Evolutionary conservation across 108 stramenopile species (phyloP).

Genomic region (Nitzschia palea): DNA sequence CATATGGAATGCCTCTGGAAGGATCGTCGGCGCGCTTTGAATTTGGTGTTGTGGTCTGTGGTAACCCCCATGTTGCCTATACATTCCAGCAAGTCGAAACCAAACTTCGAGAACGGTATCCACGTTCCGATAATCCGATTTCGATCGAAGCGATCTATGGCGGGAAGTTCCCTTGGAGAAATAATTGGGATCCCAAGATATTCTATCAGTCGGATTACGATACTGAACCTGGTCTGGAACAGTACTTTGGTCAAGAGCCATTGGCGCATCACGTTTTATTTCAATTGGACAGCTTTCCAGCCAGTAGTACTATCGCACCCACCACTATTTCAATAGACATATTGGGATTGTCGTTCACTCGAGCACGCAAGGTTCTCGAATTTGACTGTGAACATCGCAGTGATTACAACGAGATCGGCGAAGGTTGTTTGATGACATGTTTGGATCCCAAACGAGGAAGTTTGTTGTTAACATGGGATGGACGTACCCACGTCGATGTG

Average conservation of each 20-base stretch:
- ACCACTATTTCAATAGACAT: not conserved
- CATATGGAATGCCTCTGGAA: constrained; percentile 10
- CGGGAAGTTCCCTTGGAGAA: constrained; percentile 10
- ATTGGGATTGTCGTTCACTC: constrained; percentile 3
- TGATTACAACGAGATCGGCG: constrained; percentile 1
- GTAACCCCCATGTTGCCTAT: not conserved
- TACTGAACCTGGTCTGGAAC: constrained; percentile 39
- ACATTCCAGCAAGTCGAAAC: constrained; percentile 14
- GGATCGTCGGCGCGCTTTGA: not conserved
- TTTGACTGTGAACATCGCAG: not conserved
- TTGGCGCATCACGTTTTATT: constrained; percentile 60
- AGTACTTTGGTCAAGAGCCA: constrained; percentile 65
- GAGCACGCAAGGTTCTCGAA: not conserved
- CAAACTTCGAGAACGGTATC: constrained; percentile 12
- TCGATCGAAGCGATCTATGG: constrained; percentile 11
- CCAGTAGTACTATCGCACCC: not conserved
- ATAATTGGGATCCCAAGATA: constrained; percentile 13
- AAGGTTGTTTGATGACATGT: constrained; percentile 12
- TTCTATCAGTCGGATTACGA: constrained; percentile 26
- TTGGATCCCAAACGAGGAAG: constrained; percentile 4
- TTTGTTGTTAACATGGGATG: constrained; percentile 39
- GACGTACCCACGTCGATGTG: constrained; percentile 41
- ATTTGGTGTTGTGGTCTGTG: constrained; percentile 13
- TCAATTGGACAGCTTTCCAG: constrained; percentile 36
- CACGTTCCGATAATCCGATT: not conserved